phyloP scores from a whole-genome alignment of 768 basidiomycete genomes.

The Phaeotremella skinneri region DNA sequence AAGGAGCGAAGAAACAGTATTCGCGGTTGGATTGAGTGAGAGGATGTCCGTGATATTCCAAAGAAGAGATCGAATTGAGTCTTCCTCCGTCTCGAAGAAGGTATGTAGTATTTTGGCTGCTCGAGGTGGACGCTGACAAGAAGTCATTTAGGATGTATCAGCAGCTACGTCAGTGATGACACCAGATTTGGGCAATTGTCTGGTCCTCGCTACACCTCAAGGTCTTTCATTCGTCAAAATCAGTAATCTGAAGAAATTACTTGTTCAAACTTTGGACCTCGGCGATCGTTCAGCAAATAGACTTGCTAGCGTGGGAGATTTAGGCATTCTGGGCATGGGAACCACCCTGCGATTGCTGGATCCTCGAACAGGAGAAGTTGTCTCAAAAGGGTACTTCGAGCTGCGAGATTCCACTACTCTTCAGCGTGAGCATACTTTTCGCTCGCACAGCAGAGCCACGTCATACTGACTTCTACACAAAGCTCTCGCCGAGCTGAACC shows the following conservation, averaged over 20 bases:
- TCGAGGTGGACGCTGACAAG: background rate
- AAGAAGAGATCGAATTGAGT: conserved; percentile 39
- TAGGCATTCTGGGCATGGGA: conserved; percentile 24
- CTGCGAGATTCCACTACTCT: conserved; percentile 37
- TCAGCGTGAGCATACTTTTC: conserved; percentile 24
- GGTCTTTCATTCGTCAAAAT: conserved; percentile 35
- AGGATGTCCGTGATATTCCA: conserved; percentile 44
- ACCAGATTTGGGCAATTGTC: conserved; percentile 24
- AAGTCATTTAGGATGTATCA: conserved; percentile 29
- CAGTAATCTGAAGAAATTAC: conserved; percentile 45
- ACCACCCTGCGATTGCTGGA: conserved; percentile 29
- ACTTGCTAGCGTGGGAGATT: conserved; percentile 17
- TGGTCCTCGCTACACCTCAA: conserved; percentile 27
- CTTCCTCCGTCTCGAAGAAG: conserved; percentile 40
- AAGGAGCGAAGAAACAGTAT: conserved; percentile 27
- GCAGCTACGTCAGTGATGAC: conserved; percentile 27
- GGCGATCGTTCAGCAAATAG: conserved; percentile 32
- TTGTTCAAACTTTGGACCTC: conserved; percentile 44
- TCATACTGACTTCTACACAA: background rate
- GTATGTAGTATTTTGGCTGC: conserved; percentile 16
- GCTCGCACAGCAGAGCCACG: background rate
- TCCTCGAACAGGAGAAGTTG: conserved; percentile 37
- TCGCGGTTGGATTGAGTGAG: conserved; percentile 40
- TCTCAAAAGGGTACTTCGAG: conserved; percentile 34
- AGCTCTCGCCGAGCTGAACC: conserved; percentile 32